These are phyloP conservation scores for Hydrangea macrophylla DNA, from an alignment of 148 eudicot species.

Conservation along the genomic window DNA sequence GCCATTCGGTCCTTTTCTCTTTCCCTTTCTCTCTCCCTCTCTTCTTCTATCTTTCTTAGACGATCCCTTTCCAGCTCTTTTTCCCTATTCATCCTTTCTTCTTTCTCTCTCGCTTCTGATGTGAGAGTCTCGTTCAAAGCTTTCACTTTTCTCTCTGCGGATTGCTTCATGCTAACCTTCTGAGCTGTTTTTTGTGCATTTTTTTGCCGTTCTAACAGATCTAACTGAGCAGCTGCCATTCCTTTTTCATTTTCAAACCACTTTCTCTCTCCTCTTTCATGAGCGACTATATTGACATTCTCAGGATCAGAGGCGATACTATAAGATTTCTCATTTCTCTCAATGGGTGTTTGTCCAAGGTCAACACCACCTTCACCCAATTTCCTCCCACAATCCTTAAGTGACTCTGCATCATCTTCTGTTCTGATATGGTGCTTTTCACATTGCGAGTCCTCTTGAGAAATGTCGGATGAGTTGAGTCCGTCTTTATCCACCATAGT, in stretches of 20 bases:
- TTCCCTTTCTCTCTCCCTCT: constrained; percentile 91
- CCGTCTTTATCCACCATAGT: constrained; percentile 26
- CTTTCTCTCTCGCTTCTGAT: constrained; percentile 40
- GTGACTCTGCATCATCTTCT: constrained; percentile 20
- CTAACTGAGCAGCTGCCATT: constrained; percentile 26
- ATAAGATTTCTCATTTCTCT: constrained; percentile 18
- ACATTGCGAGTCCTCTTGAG: constrained; percentile 22
- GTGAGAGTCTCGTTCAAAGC: constrained; percentile 19
- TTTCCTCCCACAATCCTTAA: constrained; percentile 22
- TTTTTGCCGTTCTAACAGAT: constrained; percentile 25
- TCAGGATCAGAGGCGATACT: constrained; percentile 19
- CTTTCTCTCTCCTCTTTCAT: constrained; percentile 33
- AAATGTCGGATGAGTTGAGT: constrained; percentile 19
- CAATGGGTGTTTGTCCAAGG: constrained; percentile 16
- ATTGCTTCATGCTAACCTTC: constrained; percentile 23
- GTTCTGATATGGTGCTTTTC: constrained; percentile 15
- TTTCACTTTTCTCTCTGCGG: constrained; percentile 34
- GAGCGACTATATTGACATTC: constrained; percentile 16
- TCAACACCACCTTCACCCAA: constrained; percentile 21
- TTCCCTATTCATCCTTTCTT: constrained; percentile 58
- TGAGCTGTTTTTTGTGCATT: constrained; percentile 22
- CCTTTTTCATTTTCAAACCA: constrained; percentile 25
- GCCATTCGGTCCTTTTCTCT: constrained; percentile 95
- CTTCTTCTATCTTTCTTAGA: constrained; percentile 76
- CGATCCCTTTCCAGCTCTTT: constrained; percentile 86